Evolutionary conservation across 306 rosid species (phyloP).

Genomic region (Ziziphus jujuba): DNA sequence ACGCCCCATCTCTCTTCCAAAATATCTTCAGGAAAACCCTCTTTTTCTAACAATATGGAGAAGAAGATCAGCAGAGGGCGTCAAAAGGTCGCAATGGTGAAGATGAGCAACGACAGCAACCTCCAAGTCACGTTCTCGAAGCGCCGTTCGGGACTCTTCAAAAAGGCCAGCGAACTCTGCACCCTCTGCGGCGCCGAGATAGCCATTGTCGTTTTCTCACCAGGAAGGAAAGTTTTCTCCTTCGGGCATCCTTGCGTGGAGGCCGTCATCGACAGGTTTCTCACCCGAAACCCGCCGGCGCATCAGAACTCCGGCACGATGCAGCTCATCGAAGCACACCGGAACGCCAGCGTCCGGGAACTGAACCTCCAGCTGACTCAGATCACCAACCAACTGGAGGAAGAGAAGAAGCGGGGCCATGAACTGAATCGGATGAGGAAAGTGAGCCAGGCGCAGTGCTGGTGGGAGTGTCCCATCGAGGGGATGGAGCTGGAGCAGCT

Average conservation of each 20-base stretch:
- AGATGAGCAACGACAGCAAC: constrained; percentile 1
- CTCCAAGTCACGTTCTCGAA: background rate
- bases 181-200: too few relatives aligned
- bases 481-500: too few relatives aligned
- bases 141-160: background rate
- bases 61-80: background rate
- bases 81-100: background rate
- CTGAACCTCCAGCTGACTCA: background rate
- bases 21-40: background rate
- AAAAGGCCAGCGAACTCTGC: background rate
- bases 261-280: too few relatives aligned
- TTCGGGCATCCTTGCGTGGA: too few relatives aligned
- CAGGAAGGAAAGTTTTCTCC: too few relatives aligned
- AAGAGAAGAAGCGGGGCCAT: background rate
- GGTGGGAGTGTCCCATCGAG: too few relatives aligned
- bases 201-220: too few relatives aligned
- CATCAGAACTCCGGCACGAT: background rate
- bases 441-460: too few relatives aligned
- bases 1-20: background rate
- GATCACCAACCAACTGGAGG: background rate
- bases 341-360: background rate
- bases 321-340: background rate
- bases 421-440: too few relatives aligned
- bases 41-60: background rate
- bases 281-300: background rate